Base-by-base conservation (phyloP, 148 eudicot genomes). In the Silene conica region DNA sequence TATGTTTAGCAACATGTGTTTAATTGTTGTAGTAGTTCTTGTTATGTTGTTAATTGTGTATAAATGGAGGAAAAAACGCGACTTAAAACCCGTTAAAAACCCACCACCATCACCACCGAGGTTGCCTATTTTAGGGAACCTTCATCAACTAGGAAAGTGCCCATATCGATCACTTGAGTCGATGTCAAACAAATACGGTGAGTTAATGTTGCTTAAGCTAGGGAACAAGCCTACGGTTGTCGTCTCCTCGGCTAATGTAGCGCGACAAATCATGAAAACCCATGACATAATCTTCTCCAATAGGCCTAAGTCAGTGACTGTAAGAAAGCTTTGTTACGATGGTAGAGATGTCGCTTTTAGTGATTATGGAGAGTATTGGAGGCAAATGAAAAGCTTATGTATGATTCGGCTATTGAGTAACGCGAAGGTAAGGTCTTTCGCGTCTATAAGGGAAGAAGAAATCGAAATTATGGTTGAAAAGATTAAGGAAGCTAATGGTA, bases 101-200 rank as follows among this genome's bases (percentile, higher is more conserved):
- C 67, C 25, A 6, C 92, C 88, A 56, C 89, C 92, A 0, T 88
- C 90, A 1, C 96, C 92, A 18, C 74, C 73, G 50, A 84, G 70
- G 76, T 83, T 88, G 16, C 92, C 92, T 4, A 73, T 90, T 11
- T 46, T 90, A 21, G 96, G 90, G 28, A 83, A 90, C 75, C 82
- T 90, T 61, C 92, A 86, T 75, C 88, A 88, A 31, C 67, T 89
- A 0, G 83, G 89, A n/a, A 16, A 25, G 5, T 48, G 23, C 22
- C 78, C 83, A 14, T 87, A 87, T 67, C 82, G 73, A 2, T 78
- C 90, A 0, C 78, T 87, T 43, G 71, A 64, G 15, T 61, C 79
- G 5, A 34, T 89, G 16, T 66, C 87, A 8, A 41, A 69, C 70
- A 70, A 71, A 73, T 69, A 83, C 64, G 87, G 86, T 14, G 83